Evolutionary conservation across 2,329 filamentous ascomycete genomes (phyloP).

Genomic region (Escovopsis sp.): DNA sequence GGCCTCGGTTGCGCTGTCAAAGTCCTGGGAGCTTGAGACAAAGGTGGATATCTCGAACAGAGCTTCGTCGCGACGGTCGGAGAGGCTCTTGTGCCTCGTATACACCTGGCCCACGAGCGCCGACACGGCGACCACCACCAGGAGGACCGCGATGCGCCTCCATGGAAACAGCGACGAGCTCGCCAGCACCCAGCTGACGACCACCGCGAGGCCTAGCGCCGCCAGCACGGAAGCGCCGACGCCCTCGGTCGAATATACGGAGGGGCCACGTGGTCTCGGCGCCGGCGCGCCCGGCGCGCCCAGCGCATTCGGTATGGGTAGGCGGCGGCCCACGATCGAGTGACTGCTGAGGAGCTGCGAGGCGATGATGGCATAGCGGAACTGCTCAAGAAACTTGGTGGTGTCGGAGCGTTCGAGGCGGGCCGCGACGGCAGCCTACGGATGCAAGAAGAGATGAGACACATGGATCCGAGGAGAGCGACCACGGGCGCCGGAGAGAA

Average conservation of each 20-base stretch:
- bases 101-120: conserved; percentile 50
- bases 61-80: conserved; percentile 61
- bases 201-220: conserved; percentile 52
- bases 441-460: background rate
- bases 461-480: background rate
- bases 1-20: conserved; percentile 63
- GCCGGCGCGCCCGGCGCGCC: conserved; percentile 4
- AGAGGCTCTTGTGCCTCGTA: conserved; percentile 66
- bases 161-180: conserved; percentile 39
- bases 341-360: conserved; percentile 74
- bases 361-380: conserved; percentile 83
- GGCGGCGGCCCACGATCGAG: conserved; percentile 29
- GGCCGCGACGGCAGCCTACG: conserved; percentile 53
- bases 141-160: conserved; percentile 35
- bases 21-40: conserved; percentile 61
- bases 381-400: conserved; percentile 76
- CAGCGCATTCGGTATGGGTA: conserved; percentile 10
- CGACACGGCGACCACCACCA: conserved; percentile 38
- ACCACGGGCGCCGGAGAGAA: background rate
- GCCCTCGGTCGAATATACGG: conserved; percentile 27
- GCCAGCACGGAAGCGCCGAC: conserved; percentile 31
- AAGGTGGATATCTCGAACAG: conserved; percentile 54
- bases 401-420: conserved; percentile 66
- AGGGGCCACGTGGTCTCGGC: conserved; percentile 8
- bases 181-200: conserved; percentile 55